Base-by-base conservation (phyloP, 2,329 filamentous ascomycete species). In the Fusarium pilosicola region DNA sequence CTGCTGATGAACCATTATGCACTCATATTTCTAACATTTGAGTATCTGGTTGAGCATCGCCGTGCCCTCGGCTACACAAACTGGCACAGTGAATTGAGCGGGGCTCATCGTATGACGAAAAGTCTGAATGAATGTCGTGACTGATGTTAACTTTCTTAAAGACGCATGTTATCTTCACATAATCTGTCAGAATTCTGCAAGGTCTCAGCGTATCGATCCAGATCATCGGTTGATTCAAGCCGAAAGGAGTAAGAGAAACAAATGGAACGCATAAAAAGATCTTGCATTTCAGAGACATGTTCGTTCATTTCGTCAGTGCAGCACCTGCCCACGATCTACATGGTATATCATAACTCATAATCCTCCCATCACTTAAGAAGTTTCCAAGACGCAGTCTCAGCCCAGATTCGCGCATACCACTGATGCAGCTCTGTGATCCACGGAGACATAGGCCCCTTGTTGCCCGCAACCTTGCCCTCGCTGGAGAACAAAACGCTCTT, bases 401-500 rank as follows among this genome's bases (percentile, higher is more conserved):
- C 78, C 81, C 80, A 81, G 22, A 85, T 70, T 6, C 84, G 69
- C 13, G 84, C 73, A 55, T 86, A 86, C 84, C 83, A 85, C 70
- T 81, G 80, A 52, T 82, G 80, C 62, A 82, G 48, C 63, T 79
- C 79, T 17, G 77, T 77, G 57, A 79, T 79, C 71, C 73, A 79
- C 0, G 41, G 7, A 1, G 80, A 73, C 79, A 81, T 81, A 0
- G 78, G 78, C 0, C 78, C 78, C 58, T 81, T 79, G 45, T 76
- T 77, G 1, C 84, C 83, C 7, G 80, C 73, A 9, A 83, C 49
- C 59, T 78, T 82, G 48, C 78, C 79, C 62, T 80, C 71, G 76
- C 85, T 86, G n/a, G 78, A 79, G 76, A 93, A 86, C 86, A 93
- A 76, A 84, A 85, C 82, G 78, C 88, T 91, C 86, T 92, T 93